Conservation (phyloP, 768 basidiomycete species). For the Amanita subjunquillea region DNA sequence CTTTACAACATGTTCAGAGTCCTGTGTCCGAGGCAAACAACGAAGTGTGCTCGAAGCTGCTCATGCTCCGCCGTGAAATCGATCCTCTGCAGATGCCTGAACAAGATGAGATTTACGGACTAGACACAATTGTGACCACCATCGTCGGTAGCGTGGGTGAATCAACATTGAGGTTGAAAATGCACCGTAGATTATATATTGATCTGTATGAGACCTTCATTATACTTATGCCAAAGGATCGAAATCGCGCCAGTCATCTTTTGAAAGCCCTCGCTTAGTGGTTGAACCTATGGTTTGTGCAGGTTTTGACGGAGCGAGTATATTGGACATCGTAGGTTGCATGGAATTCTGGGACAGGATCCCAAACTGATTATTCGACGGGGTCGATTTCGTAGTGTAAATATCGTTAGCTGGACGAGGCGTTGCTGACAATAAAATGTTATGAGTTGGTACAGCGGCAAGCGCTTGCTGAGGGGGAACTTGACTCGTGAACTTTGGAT, state of each 20-base stretch:
- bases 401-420: constrained; percentile 7
- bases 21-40: constrained; percentile 60
- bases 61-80: constrained; percentile 43
- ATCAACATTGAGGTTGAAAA: constrained; percentile 33
- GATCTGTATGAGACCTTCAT: neutral
- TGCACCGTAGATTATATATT: constrained; percentile 8
- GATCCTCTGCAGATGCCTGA: constrained; percentile 26
- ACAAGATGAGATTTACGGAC: constrained; percentile 19
- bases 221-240: constrained; percentile 52
- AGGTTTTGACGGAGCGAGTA: constrained; percentile 58
- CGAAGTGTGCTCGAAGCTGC: constrained; percentile 56
- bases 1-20: constrained; percentile 53
- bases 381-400: neutral
- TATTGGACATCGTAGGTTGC: constrained; percentile 26
- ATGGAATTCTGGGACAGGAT: constrained; percentile 7
- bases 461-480: neutral
- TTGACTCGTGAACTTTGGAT: constrained; percentile 11
- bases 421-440: constrained; percentile 14
- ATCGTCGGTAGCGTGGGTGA: constrained; percentile 33
- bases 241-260: constrained; percentile 74
- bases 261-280: constrained; percentile 37
- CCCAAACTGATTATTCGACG: neutral
- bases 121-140: constrained; percentile 44
- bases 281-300: constrained; percentile 35
- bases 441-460: constrained; percentile 19